Conservation (phyloP, 805 yeast genomes). For the Yamadazyma nakazawae region DNA sequence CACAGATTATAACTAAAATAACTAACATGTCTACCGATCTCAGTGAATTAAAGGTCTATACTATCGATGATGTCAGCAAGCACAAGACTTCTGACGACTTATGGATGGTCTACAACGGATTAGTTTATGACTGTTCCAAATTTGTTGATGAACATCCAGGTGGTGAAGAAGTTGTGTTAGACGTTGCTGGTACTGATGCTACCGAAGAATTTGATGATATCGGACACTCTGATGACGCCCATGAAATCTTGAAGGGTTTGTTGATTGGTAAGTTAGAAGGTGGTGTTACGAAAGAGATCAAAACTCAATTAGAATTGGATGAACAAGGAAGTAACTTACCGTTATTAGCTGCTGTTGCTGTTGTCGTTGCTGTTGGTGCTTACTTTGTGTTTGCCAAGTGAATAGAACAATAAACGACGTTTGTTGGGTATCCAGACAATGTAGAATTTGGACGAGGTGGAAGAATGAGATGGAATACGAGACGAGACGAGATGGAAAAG, state of each 20-base stretch:
- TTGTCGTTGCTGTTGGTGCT: constrained; percentile 38
- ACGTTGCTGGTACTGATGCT: constrained; percentile 43
- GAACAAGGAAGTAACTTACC: constrained; percentile 20
- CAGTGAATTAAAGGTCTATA: constrained; percentile 39
- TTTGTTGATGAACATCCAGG: constrained; percentile 49
- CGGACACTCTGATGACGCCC: constrained; percentile 97
- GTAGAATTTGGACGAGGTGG: background rate
- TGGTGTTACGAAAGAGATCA: constrained; percentile 37
- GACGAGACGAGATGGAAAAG: background rate
- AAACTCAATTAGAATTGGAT: constrained; percentile 20
- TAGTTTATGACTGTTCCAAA: constrained; percentile 37
- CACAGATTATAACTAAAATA: background rate
- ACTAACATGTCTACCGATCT: background rate
- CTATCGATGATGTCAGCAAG: constrained; percentile 48
- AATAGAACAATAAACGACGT: background rate
- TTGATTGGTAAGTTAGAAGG: constrained; percentile 79
- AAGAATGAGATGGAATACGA: background rate
- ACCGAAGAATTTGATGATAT: constrained; percentile 61
- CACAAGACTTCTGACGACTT: constrained; percentile 40
- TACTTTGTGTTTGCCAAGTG: constrained; percentile 32
- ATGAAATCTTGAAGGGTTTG: constrained; percentile 64
- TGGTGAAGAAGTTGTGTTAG: constrained; percentile 45
- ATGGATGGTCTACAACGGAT: constrained; percentile 45
- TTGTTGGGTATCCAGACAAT: background rate
- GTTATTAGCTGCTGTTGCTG: constrained; percentile 33